Base-by-base conservation (phyloP, 768 basidiomycete genomes). In the Amanita polypyramis region DNA sequence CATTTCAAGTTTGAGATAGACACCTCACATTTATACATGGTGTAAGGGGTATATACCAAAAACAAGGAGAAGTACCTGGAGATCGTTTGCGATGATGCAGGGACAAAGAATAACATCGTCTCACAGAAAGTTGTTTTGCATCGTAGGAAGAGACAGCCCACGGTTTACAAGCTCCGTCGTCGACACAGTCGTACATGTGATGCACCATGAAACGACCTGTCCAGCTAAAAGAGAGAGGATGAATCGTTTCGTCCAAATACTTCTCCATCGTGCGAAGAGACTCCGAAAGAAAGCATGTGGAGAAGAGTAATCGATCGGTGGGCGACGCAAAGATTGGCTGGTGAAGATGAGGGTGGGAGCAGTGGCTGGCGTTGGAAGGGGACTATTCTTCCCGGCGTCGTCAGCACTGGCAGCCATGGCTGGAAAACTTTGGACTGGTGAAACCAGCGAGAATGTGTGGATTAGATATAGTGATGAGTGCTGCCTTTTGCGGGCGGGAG, bases 131-230 rank as follows among this genome's bases (percentile, higher is more conserved):
- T 82, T 80, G 5, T 80, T 87, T 60, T 92, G 89, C 1, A 89
- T 90, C 3, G 86, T 86, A 5, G 89, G 79, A 41, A 89, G 62
- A 10, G 73, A 65, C 80, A 87, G 90, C 57, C 80, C 79, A 43
- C 85, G 67, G 29, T 48, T 64, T 5, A 80, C 74, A 25, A 92
- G 70, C 60, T 90, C 86, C 17, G 85, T 85, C 3, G 90, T 92
- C 33, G 85, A 83, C 23, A 91, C 82, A 56, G 82, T 92, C 45
- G 89, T 93, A 62, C 83, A 86, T 10, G 88, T 90, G 47, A 93
- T 92, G 61, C 90, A 92, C 43, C 92, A 59, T 44, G 89, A 90
- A 27, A 90, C 80, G 25, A 91, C 61, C 62, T 93, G 89, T 7
- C 89, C 90, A 2, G 84, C 80, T 20, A 90, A 45, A 30, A 92